Percentiles rank a stretch among this genome's conserved stretches.
phyloP scores from a whole-genome alignment of 1,284 basidiomycete species.

The Ustilago xerochloae region DNA sequence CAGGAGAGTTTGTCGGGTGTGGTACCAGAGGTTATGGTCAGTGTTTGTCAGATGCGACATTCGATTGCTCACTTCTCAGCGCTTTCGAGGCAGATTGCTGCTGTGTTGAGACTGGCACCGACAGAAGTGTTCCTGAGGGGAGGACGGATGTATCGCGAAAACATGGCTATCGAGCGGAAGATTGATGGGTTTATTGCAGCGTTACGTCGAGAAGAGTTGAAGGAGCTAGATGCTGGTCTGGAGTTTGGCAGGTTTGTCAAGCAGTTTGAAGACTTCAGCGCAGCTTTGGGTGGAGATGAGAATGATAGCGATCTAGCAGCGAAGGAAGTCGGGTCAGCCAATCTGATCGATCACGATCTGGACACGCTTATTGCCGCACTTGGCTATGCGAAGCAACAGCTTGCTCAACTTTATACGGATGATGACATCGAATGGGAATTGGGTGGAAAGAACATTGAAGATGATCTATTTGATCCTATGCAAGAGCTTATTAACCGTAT shows the following conservation, averaged over 20 bases:
- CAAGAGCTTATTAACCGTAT: conserved; percentile 57
- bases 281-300: conserved; percentile 75
- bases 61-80: conserved; percentile 63
- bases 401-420: conserved; percentile 52
- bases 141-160: conserved; percentile 83
- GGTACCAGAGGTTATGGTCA: conserved; percentile 58
- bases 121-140: conserved; percentile 68
- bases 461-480: conserved; percentile 54
- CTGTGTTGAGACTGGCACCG: conserved; percentile 57
- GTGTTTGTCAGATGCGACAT: conserved; percentile 62
- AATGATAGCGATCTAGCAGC: conserved; percentile 61
- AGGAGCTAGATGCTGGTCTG: conserved; percentile 88
- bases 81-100: conserved; percentile 60
- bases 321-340: conserved; percentile 63
- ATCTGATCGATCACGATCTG: conserved; percentile 63
- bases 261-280: conserved; percentile 59
- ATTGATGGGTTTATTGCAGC: conserved; percentile 90
- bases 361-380: conserved; percentile 64
- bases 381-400: conserved; percentile 56
- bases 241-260: conserved; percentile 77
- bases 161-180: conserved; percentile 84
- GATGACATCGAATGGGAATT: conserved; percentile 56
- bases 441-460: conserved; percentile 42
- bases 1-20: conserved; percentile 49
- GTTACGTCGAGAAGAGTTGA: conserved; percentile 85